Base-by-base conservation (phyloP, 176 grass and related monocot genomes). In the Pontederia paniculata region DNA sequence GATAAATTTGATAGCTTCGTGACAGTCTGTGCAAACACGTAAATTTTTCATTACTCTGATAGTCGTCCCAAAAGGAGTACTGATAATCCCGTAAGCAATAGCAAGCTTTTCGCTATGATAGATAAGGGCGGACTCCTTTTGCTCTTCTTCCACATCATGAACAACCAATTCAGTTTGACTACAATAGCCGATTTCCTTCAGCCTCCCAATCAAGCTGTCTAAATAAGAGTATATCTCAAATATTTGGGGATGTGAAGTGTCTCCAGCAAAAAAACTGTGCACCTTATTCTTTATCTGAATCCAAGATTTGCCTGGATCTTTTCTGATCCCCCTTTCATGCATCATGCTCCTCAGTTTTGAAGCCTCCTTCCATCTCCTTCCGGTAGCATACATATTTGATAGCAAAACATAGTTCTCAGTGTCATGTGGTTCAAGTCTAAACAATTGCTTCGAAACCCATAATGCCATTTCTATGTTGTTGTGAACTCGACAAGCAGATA, bases 11-110 rank as follows among this genome's bases (percentile, higher is more conserved):
- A 88, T 78, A 60, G 67, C 57, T 23, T 88, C 75, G 20, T 82
- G 79, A 50, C 79, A 88, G 23, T 82, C 84, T 28, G 46, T 53
- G 9, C 79, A 82, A 51, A 88, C 68, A 50, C 63, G 75, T 11
- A 82, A 63, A 65, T 82, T 79, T 73, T 82, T 88, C 63, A 82
- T 82, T 48, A 88, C 67, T 37, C 67, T 74, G 55, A 88, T 66
- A 70, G 79, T 57, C 14, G 48, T 48, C 52, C 72, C 72, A 60
- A 9, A 19, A 0, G 68, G 79, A 48, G 79, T 73, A 52, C 70
- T 78, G 48, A 87, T 78, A 62, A 81, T 72, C 46, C 83, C 74
- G 59, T 78, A 82, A 23, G 72, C 58, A 66, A 76, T 76, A 52
- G 79, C 79, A 70, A 88, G 75, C 59, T 76, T 88, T 60, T 76